These are phyloP conservation scores for Lactarius trivialis DNA, from an alignment of 768 basidiomycete species.

Conservation along the genomic window DNA sequence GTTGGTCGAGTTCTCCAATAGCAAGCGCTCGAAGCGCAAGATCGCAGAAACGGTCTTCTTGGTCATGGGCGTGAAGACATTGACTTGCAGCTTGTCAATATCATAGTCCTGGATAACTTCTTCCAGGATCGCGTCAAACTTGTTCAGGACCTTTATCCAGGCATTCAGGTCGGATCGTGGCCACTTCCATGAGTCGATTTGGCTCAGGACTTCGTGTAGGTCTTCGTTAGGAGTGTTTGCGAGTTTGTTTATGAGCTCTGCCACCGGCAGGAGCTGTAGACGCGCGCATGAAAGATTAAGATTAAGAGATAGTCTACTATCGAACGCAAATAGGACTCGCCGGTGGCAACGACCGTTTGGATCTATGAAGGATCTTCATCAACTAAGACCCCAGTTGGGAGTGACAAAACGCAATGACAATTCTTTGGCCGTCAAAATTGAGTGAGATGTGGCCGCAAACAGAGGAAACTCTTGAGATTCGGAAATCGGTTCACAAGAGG, in stretches of 20 bases:
- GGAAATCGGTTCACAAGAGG: not conserved
- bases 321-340: constrained; percentile 39
- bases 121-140: constrained; percentile 86
- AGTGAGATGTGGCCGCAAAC: constrained; percentile 8
- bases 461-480: constrained; percentile 5
- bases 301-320: constrained; percentile 12
- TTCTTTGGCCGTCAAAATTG: constrained; percentile 4
- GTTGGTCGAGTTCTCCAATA: constrained; percentile 97
- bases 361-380: constrained; percentile 87
- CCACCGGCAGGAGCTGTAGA: constrained; percentile 68
- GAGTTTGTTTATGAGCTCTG: constrained; percentile 70
- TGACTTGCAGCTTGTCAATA: constrained; percentile 76
- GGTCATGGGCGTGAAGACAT: constrained; percentile 65
- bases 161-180: constrained; percentile 94
- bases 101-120: constrained; percentile 78
- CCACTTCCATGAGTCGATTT: constrained; percentile 85
- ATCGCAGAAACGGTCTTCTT: constrained; percentile 77
- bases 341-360: constrained; percentile 73
- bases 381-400: constrained; percentile 45
- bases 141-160: constrained; percentile 95
- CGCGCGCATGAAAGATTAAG: constrained; percentile 22
- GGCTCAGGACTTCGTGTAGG: constrained; percentile 56
- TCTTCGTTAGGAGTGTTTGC: constrained; percentile 62
- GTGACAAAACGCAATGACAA: not conserved
- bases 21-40: constrained; percentile 78